Base-by-base conservation (phyloP, 208 protist species). In the Trypanosoma caninum region DNA sequence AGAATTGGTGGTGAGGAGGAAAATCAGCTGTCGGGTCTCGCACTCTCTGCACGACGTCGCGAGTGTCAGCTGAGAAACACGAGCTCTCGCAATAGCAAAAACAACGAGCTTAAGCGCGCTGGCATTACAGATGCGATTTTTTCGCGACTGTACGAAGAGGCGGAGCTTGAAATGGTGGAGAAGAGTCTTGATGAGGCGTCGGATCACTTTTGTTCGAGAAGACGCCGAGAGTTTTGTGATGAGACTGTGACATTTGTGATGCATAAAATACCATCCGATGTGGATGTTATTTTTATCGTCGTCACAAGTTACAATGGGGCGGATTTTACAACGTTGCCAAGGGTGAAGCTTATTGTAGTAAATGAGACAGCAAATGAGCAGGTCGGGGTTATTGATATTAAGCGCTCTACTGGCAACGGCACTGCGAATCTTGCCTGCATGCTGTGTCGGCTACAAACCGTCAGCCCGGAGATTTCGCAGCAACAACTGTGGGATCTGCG, bases 261-360 rank as follows among this genome's bases (percentile, higher is more conserved):
- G 76, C 61, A 73, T 38, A 83, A 89, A 55, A 87, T 91, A 34
- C 87, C 87, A 0, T 22, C 28, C 5, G 78, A 89, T 50, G 82
- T 75, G 38, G 80, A 77, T 22, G 77, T 74, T 20, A 83, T 94
- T 35, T 87, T 94, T 56, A 20, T 94, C 18, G 73, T 51, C 22
- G 80, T 94, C 22, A 85, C 80, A 31, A 91, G 82, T 72, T 91
- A 94, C 79, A 87, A 66, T 11, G 82, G 81, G 25, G 70, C 76
- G 6, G 77, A 89, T 63, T 90, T 89, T 58, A 79, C 75, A 2
- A 28, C 65, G 13, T 62, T 90, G 9, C 67, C 70, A 4, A 38
- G 46, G 6, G 82, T 69, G 14, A 69, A 69, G 57, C 55, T 81
- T 46, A 58, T 78, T 38, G 47, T 94, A 23, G 61, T 88, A 40